Evolutionary conservation across 208 protist genomes (phyloP).

Genomic region (Phytomonas serpens): DNA sequence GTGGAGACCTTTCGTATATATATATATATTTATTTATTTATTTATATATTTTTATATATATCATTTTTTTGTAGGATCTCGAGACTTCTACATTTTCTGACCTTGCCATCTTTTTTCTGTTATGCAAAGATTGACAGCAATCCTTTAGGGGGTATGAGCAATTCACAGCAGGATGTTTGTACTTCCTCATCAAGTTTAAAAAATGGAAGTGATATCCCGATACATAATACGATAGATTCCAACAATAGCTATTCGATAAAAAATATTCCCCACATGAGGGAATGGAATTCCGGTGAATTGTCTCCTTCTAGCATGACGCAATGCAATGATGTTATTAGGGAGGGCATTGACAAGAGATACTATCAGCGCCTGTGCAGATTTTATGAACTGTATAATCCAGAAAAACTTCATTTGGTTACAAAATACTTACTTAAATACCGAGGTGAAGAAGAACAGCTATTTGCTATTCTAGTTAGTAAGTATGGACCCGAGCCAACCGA

Average conservation of each 20-base stretch:
- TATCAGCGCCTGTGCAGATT: slow-evolving; percentile 48
- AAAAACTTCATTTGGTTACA: slow-evolving; percentile 45
- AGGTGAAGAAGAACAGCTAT: slow-evolving; percentile 60
- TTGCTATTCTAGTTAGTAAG: slow-evolving; percentile 62
- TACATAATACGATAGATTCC: neutral
- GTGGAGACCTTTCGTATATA: neutral
- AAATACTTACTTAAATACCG: slow-evolving; percentile 38
- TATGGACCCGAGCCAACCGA: slow-evolving; percentile 53
- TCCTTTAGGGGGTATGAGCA: neutral
- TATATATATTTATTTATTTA: neutral
- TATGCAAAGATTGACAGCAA: neutral
- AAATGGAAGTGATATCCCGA: neutral
- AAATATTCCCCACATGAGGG: neutral
- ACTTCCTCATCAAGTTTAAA: neutral
- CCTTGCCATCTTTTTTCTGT: neutral
- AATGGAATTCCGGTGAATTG: neutral
- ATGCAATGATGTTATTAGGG: slow-evolving; percentile 14
- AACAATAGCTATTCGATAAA: neutral
- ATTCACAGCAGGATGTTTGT: neutral
- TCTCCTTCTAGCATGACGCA: slow-evolving; percentile 12
- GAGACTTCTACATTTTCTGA: neutral
- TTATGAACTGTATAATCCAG: slow-evolving; percentile 68
- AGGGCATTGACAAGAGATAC: slow-evolving; percentile 24
- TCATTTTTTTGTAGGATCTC: neutral
- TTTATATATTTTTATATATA: neutral